Percentiles rank a stretch among this genome's conserved stretches.
These are phyloP conservation scores for Paradendryphiella salina DNA, from an alignment of 2,329 filamentous ascomycete species.

Conservation along the genomic window DNA sequence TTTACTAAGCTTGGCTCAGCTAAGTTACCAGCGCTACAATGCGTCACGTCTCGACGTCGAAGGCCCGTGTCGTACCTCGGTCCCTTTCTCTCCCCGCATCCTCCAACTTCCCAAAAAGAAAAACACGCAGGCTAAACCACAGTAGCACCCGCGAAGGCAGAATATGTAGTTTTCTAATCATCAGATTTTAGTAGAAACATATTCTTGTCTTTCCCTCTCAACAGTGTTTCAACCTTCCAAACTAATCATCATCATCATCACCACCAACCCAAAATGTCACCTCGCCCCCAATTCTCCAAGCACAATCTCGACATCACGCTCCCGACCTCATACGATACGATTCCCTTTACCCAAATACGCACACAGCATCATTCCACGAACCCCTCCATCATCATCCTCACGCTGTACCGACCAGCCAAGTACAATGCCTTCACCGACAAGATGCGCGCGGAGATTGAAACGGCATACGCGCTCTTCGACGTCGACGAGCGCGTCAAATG, in stretches of 20 bases:
- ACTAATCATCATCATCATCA: too few species aligned
- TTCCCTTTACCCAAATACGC: constrained; percentile 49
- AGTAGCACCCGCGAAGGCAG: neutral
- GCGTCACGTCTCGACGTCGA: neutral
- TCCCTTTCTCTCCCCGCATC: constrained; percentile 12
- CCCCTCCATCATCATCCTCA: constrained; percentile 64
- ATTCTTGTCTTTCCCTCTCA: too few species aligned
- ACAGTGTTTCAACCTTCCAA: too few species aligned
- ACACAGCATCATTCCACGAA: constrained; percentile 48
- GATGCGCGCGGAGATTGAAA: constrained; percentile 65
- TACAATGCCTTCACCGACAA: constrained; percentile 70
- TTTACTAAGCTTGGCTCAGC: neutral
- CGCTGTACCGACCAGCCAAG: constrained; percentile 65
- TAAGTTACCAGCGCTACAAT: neutral
- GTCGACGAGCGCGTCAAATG: constrained; percentile 59
- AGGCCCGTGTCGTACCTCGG: constrained; percentile 8
- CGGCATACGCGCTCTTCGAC: constrained; percentile 57
- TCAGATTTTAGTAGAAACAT: too few species aligned
- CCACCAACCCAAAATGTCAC: too few species aligned
- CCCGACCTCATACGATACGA: constrained; percentile 47
- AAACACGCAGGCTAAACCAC: neutral
- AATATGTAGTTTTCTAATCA: too few species aligned
- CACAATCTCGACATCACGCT: constrained; percentile 34
- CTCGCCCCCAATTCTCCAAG: constrained; percentile 9
- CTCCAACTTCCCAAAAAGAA: neutral